Conservation (phyloP, 768 basidiomycete genomes). For the Calvatia gigantea region DNA sequence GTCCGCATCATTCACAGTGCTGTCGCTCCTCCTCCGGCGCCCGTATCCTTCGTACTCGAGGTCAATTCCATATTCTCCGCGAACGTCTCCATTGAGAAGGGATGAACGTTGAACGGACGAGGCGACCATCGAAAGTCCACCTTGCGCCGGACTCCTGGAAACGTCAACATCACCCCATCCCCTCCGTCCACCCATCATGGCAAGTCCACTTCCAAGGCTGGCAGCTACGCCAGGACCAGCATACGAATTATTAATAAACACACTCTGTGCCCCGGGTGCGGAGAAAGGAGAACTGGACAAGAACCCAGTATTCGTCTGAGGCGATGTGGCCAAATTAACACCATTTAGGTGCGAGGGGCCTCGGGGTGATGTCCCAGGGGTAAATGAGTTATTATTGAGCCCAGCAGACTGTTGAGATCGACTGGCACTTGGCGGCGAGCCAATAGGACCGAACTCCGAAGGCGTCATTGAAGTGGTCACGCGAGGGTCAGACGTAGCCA, state of each 20-base stretch:
- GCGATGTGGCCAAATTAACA: conserved; percentile 30
- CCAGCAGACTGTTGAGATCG: conserved; percentile 29
- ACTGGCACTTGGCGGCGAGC: conserved; percentile 61
- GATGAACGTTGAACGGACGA: conserved; percentile 16
- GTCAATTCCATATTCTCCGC: conserved; percentile 31
- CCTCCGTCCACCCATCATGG: conserved; percentile 42
- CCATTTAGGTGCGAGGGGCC: conserved; percentile 25
- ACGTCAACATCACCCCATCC: conserved; percentile 30
- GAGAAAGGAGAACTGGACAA: conserved; percentile 72
- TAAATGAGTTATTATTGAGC: conserved; percentile 35
- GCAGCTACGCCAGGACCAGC: conserved; percentile 53
- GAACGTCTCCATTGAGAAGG: conserved; percentile 13
- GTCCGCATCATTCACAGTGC: conserved; percentile 68
- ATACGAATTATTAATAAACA: conserved; percentile 42
- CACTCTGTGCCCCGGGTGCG: conserved; percentile 60
- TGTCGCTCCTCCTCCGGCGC: conserved; percentile 27
- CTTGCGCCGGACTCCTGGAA: conserved; percentile 4
- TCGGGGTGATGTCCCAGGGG: conserved; percentile 60
- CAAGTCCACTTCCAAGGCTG: conserved; percentile 54
- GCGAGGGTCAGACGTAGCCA: conserved; percentile 57
- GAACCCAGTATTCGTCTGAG: conserved; percentile 29
- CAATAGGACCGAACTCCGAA: conserved; percentile 77
- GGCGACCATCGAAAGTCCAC: conserved; percentile 6
- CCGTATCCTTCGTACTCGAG: conserved; percentile 39
- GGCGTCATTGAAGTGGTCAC: conserved; percentile 35